These are phyloP conservation scores for Cyberlindnera euphorbiiphila DNA, from an alignment of 805 yeast genomes.

Conservation along the genomic window DNA sequence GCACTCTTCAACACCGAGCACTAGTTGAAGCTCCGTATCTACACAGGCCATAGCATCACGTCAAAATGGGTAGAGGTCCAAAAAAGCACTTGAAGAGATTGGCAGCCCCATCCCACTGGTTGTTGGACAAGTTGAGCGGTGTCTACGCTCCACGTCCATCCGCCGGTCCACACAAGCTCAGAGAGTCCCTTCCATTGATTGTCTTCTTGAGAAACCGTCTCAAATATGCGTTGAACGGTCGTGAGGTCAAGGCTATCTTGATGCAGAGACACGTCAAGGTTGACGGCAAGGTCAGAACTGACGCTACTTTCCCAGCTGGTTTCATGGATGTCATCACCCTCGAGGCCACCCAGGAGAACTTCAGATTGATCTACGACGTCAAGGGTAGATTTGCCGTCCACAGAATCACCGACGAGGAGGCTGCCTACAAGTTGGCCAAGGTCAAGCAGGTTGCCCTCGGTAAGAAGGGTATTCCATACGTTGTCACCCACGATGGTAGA, in stretches of 20 bases:
- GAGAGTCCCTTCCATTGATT: slow-evolving; percentile 96
- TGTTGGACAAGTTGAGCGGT: slow-evolving; percentile 99
- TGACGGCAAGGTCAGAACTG: slow-evolving; percentile 99
- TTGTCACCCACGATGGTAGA: slow-evolving; percentile 99
- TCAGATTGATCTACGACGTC: slow-evolving; percentile 97
- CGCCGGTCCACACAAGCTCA: slow-evolving; percentile 98
- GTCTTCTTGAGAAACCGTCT: slow-evolving; percentile 97
- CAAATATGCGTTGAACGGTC: slow-evolving; percentile 98
- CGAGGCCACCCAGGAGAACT: slow-evolving; percentile 98
- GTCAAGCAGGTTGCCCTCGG: slow-evolving; percentile 98
- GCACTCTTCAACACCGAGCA: slow-evolving; percentile 11
- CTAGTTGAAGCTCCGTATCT: slow-evolving; percentile 1
- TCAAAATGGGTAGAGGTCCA: slow-evolving; percentile 37
- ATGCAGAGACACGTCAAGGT: slow-evolving; percentile 98
- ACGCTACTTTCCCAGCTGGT: slow-evolving; percentile 98
- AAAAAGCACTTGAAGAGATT: slow-evolving; percentile 99
- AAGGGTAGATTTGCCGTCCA: slow-evolving; percentile 99
- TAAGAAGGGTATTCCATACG: slow-evolving; percentile 97
- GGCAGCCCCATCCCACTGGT: slow-evolving; percentile 99
- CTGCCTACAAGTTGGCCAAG: slow-evolving; percentile 95
- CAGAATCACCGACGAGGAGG: slow-evolving; percentile 99
- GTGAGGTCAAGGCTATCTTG: slow-evolving; percentile 97
- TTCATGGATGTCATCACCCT: slow-evolving; percentile 98
- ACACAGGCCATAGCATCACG: slow-evolving; percentile 10
- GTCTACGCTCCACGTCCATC: slow-evolving; percentile 99